Evolutionary conservation across 2,329 filamentous ascomycete species (phyloP).

Genomic region (Colletotrichum graminicola): DNA sequence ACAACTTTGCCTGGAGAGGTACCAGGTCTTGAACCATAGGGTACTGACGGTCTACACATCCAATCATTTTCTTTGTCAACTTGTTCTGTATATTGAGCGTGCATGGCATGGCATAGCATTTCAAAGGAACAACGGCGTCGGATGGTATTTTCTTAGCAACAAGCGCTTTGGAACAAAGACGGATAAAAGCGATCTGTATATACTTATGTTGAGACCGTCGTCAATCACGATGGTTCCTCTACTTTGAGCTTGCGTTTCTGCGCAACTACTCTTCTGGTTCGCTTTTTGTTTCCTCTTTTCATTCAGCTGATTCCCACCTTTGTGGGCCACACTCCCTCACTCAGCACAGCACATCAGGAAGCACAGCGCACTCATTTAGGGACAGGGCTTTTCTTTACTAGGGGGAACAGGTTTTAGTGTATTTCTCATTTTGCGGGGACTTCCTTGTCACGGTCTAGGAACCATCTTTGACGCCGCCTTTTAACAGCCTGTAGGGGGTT

Average conservation of each 20-base stretch:
- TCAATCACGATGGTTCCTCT: conserved; percentile 18
- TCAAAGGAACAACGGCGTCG: conserved; percentile 39
- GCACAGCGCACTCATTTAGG: conserved; percentile 30
- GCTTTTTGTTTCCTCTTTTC: background rate
- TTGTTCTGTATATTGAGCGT: conserved; percentile 55
- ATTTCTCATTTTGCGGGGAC: background rate
- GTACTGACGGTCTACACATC: conserved; percentile 40
- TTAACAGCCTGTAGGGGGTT: conserved; percentile 13
- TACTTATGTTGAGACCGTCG: conserved; percentile 22
- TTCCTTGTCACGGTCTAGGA: background rate
- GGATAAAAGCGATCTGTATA: conserved; percentile 40
- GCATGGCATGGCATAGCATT: conserved; percentile 49
- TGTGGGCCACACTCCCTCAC: conserved; percentile 24
- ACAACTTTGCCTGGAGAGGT: conserved; percentile 48
- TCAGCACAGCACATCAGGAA: conserved; percentile 26
- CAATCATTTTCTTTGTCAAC: conserved; percentile 41
- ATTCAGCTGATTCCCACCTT: conserved; percentile 9
- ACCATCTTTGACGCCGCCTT: background rate
- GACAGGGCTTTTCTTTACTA: conserved; percentile 26
- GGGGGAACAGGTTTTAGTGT: conserved; percentile 11
- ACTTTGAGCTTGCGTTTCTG: conserved; percentile 22
- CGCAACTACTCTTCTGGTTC: conserved; percentile 26
- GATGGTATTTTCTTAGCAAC: conserved; percentile 34
- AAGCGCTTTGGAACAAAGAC: conserved; percentile 37
- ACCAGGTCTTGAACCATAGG: conserved; percentile 27